phyloP scores from a whole-genome alignment of 192 early-diverging fungal species.

The Linnemannia elongata region DNA sequence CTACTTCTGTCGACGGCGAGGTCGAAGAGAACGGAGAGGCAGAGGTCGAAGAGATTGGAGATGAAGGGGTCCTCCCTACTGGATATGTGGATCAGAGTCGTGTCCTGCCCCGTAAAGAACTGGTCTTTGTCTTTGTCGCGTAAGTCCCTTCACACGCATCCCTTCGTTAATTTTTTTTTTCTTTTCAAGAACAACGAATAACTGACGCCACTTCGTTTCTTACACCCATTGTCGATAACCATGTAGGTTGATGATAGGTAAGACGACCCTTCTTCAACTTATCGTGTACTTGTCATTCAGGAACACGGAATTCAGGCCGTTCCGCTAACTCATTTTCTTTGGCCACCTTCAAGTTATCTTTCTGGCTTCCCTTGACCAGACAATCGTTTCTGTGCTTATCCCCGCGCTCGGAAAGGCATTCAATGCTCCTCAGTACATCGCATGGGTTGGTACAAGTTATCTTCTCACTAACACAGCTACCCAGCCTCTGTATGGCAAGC shows the following conservation, averaged over 20 bases:
- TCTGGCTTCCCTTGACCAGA: slow-evolving; percentile 52
- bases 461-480: slow-evolving; percentile 70
- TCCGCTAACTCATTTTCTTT: no score
- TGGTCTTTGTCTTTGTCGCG: slow-evolving; percentile 38
- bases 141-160: background rate
- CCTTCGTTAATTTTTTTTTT: background rate
- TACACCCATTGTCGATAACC: no score
- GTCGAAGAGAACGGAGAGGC: background rate
- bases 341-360: slow-evolving; percentile 9
- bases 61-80: background rate
- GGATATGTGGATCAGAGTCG: slow-evolving; percentile 49
- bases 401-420: slow-evolving; percentile 66
- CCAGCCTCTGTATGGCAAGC: slow-evolving; percentile 84
- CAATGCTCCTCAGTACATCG: slow-evolving; percentile 70
- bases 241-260: slow-evolving; percentile 18
- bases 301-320: no score
- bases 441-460: slow-evolving; percentile 89
- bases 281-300: no score
- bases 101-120: slow-evolving; percentile 33
- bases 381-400: slow-evolving; percentile 50
- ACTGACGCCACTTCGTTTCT: background rate
- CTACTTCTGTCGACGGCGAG: background rate
- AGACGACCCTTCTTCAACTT: no score
- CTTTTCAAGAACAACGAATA: background rate
- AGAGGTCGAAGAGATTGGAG: background rate